Conservation (phyloP, 2,329 filamentous ascomycete genomes). For the Cercospora janseana region DNA sequence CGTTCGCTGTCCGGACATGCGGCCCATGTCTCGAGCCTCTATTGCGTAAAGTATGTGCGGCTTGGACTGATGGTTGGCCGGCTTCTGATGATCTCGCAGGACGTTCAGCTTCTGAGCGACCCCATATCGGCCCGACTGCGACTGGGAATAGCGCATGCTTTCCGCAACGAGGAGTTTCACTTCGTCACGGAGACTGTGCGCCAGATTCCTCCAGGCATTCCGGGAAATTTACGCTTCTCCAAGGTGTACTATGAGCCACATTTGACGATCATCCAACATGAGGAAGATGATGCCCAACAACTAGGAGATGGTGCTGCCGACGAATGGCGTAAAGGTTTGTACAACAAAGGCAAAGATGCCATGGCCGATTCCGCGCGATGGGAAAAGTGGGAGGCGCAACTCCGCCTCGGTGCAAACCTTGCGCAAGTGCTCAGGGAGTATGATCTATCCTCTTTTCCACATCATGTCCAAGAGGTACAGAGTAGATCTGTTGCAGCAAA, state of each 20-base stretch:
- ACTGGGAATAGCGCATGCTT: slow-evolving; percentile 67
- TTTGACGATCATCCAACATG: slow-evolving; percentile 59
- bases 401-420: slow-evolving; percentile 31
- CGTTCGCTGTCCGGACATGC: slow-evolving; percentile 67
- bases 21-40: slow-evolving; percentile 61
- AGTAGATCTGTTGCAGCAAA: slow-evolving; percentile 28
- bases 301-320: slow-evolving; percentile 67
- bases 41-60: slow-evolving; percentile 62
- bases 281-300: slow-evolving; percentile 63
- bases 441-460: slow-evolving; percentile 35
- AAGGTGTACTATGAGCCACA: slow-evolving; percentile 67
- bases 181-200: slow-evolving; percentile 59
- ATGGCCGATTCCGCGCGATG: slow-evolving; percentile 65
- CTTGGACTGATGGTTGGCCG: neutral
- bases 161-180: slow-evolving; percentile 61
- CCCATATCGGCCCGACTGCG: slow-evolving; percentile 62
- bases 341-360: slow-evolving; percentile 59
- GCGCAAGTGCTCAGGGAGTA: slow-evolving; percentile 36
- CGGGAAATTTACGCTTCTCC: slow-evolving; percentile 52
- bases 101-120: slow-evolving; percentile 63
- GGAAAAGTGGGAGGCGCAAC: slow-evolving; percentile 66
- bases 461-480: slow-evolving; percentile 21
- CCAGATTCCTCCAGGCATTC: slow-evolving; percentile 51
- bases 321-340: slow-evolving; percentile 77
- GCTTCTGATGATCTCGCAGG: slow-evolving; percentile 49